These are phyloP conservation scores for Globisporangium recalcitrans DNA, from an alignment of 352 stramenopile species.

Conservation along the genomic window DNA sequence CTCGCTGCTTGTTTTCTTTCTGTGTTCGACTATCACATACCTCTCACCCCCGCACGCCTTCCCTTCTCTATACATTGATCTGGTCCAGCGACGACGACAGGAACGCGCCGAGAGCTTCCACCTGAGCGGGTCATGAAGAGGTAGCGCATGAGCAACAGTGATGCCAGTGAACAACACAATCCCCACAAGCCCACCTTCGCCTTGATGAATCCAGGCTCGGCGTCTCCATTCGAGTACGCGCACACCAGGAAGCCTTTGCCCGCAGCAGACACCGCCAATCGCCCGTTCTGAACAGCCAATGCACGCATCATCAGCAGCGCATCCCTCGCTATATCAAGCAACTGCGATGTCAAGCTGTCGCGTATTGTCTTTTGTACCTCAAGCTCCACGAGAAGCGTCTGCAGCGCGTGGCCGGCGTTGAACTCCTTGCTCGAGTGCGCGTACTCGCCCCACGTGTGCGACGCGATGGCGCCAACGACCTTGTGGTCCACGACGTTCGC, in stretches of 20 bases:
- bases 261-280: slow-evolving; percentile 55
- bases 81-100: slow-evolving; percentile 61
- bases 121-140: slow-evolving; percentile 19
- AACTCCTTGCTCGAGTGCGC: slow-evolving; percentile 70
- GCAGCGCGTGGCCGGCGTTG: slow-evolving; percentile 42
- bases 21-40: neutral
- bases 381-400: slow-evolving; percentile 67
- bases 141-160: neutral
- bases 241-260: slow-evolving; percentile 75
- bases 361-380: slow-evolving; percentile 26
- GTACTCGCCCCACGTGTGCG: slow-evolving; percentile 84
- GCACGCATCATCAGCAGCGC: neutral
- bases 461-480: slow-evolving; percentile 78
- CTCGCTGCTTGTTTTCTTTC: neutral
- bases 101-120: slow-evolving; percentile 56
- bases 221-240: slow-evolving; percentile 57
- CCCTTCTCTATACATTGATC: slow-evolving; percentile 51
- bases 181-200: slow-evolving; percentile 37
- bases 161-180: neutral
- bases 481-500: slow-evolving; percentile 67
- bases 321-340: neutral
- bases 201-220: slow-evolving; percentile 63
- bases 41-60: neutral
- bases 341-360: neutral
- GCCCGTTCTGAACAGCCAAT: slow-evolving; percentile 28